Conservation (phyloP, 1,139 yeast genomes). For the Geotrichum europaeum region DNA sequence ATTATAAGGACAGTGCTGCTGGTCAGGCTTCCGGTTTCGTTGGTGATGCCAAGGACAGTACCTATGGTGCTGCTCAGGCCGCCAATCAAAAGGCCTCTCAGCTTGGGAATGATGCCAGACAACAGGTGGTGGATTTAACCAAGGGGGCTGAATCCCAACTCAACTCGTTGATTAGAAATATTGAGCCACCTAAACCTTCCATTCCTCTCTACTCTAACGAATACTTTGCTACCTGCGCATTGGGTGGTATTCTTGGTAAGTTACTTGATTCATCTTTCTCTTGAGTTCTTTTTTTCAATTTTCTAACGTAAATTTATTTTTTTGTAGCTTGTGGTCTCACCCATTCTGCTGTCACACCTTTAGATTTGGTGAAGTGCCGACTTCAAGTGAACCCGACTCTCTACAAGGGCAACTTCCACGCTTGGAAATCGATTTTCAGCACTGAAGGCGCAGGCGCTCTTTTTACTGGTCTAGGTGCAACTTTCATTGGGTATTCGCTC, state of each 20-base stretch:
- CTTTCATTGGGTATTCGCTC: constrained; percentile 81
- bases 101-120: constrained; percentile 23
- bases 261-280: constrained; percentile 39
- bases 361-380: constrained; percentile 88
- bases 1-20: background rate
- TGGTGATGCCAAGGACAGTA: background rate
- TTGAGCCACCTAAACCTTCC: constrained; percentile 44
- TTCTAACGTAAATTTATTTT: background rate
- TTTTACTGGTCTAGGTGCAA: constrained; percentile 85
- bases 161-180: constrained; percentile 27
- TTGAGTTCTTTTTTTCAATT: background rate
- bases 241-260: constrained; percentile 86
- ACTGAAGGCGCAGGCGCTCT: constrained; percentile 68
- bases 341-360: constrained; percentile 85
- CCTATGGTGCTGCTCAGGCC: background rate
- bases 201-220: background rate
- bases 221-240: constrained; percentile 64
- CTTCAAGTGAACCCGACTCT: constrained; percentile 73
- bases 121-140: constrained; percentile 26
- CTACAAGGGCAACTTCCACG: constrained; percentile 70
- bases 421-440: constrained; percentile 65
- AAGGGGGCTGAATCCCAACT: constrained; percentile 30
- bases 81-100: background rate
- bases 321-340: constrained; percentile 85
- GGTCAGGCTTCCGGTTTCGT: background rate